phyloP scores from a whole-genome alignment of 1,284 basidiomycete species.

The Austroboletus novae-zelandiae region DNA sequence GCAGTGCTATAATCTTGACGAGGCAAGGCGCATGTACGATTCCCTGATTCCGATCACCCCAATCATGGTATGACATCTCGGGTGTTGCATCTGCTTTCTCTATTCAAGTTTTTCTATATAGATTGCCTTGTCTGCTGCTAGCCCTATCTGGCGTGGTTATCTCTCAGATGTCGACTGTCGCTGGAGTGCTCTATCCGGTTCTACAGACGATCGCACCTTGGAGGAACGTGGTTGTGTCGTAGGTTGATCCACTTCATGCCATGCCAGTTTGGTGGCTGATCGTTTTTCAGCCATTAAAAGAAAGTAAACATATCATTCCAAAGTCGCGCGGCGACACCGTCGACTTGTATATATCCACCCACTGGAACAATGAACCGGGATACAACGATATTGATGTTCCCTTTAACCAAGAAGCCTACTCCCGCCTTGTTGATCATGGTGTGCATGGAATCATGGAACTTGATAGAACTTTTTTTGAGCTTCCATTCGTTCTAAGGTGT shows the following conservation, averaged over 20 bases:
- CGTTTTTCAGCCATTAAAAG: constrained; percentile 64
- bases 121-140: constrained; percentile 93
- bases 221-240: constrained; percentile 82
- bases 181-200: constrained; percentile 97
- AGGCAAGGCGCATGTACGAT: constrained; percentile 93
- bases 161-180: constrained; percentile 96
- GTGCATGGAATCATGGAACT: constrained; percentile 18
- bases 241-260: constrained; percentile 42
- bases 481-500: constrained; percentile 55
- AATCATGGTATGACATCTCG: constrained; percentile 67
- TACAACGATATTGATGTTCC: constrained; percentile 92
- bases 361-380: constrained; percentile 84
- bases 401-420: constrained; percentile 72
- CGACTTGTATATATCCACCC: constrained; percentile 88
- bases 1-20: constrained; percentile 90
- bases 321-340: constrained; percentile 98
- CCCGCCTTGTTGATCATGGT: constrained; percentile 75
- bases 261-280: constrained; percentile 9
- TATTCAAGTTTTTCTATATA: constrained; percentile 36
- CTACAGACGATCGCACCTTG: constrained; percentile 94
- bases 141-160: constrained; percentile 92
- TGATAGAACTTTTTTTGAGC: neutral
- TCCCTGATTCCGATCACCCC: constrained; percentile 92
- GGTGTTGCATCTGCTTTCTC: neutral
- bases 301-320: constrained; percentile 77